These are phyloP conservation scores for Benincasa hispida DNA, from an alignment of 306 rosid genomes.

Conservation along the genomic window DNA sequence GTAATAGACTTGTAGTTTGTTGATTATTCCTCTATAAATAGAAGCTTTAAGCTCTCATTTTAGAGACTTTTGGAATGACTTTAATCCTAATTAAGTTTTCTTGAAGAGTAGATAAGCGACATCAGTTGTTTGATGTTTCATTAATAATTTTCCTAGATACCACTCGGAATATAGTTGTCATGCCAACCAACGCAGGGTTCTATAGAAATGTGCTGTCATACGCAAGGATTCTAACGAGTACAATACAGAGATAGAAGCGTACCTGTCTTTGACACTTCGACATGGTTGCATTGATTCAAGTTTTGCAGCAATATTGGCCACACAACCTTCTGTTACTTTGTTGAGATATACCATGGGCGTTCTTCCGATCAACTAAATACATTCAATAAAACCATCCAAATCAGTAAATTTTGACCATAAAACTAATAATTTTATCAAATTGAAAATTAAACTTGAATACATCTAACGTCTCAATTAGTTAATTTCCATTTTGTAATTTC, in stretches of 20 bases:
- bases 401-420: neutral
- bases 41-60: neutral
- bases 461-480: neutral
- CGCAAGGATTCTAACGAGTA: neutral
- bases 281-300: conserved; percentile 98
- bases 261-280: conserved; percentile 96
- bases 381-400: conserved; percentile 4
- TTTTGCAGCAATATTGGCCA: conserved; percentile 80
- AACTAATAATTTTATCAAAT: neutral
- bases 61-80: neutral
- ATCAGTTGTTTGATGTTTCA: neutral
- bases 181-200: neutral
- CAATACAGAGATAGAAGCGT: too few relatives aligned
- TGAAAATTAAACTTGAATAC: neutral
- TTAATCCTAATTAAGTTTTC: neutral
- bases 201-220: neutral
- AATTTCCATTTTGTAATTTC: neutral
- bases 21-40: neutral
- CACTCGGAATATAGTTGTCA: neutral
- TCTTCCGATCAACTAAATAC: conserved; percentile 65
- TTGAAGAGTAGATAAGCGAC: neutral
- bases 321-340: conserved; percentile 65
- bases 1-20: neutral
- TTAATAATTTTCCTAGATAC: neutral
- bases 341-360: conserved; percentile 97